phyloP scores from a whole-genome alignment of 148 eudicot species.

The Fagopyrum esculentum region DNA sequence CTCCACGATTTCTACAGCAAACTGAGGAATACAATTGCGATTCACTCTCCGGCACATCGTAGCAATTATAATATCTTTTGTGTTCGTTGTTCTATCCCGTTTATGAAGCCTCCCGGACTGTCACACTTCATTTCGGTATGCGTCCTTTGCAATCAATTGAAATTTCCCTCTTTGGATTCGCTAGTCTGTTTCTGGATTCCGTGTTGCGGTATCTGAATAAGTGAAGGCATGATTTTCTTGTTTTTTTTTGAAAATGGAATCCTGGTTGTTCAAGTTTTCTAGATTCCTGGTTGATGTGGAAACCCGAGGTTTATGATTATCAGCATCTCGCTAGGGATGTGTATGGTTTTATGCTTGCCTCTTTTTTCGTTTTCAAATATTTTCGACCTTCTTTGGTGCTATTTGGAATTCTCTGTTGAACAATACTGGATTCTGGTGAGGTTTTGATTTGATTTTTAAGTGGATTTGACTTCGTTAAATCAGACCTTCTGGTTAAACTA shows the following conservation, averaged over 20 bases:
- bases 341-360: neutral
- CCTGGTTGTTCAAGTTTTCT: neutral
- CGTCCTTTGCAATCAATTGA: conserved; percentile 12
- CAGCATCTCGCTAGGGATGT: neutral
- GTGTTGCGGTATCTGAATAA: neutral
- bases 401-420: neutral
- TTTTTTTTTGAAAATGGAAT: neutral
- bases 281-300: neutral
- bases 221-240: neutral
- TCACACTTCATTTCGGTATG: conserved; percentile 28
- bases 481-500: neutral
- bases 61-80: conserved; percentile 11
- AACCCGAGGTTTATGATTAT: neutral
- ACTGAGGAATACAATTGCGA: conserved; percentile 19
- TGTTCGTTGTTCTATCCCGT: conserved; percentile 13
- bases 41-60: conserved; percentile 16
- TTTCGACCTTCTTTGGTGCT: neutral
- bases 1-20: conserved; percentile 13
- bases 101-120: conserved; percentile 59
- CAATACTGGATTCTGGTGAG: neutral
- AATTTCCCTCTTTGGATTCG: conserved; percentile 1
- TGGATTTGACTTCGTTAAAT: neutral
- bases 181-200: conserved; percentile 1
- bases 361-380: neutral
- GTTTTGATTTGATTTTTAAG: neutral